Evolutionary conservation across 345 rosid species (phyloP), one percentile per base, ranked within the genome.

Genomic region (Brassica cretica): DNA sequence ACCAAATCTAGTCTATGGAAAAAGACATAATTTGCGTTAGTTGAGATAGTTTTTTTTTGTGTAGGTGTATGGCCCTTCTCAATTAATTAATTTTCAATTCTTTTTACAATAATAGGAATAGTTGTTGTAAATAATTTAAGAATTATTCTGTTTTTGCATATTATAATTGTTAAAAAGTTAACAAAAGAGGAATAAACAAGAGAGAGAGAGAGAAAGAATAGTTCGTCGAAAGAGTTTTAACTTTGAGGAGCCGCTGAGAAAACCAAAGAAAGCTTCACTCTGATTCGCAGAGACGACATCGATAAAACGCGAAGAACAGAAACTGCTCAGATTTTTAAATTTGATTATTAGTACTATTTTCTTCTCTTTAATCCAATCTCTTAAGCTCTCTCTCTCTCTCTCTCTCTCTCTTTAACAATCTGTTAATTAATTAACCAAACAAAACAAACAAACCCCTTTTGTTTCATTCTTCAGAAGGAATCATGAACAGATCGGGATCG

Each of bases 291-390:
- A 46, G 53, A 84, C 86, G 63, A 73, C 78, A 53, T 21, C 35
- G 61, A 68, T 55, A 80, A 87, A 85, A 46, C 53, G 53, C 53
- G 53, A 46, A 46, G 53, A 46, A 46, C 53, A 46, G 53, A 46
- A 46, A 46, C 53, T 46, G 53, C 53, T 46, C 16, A 12, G 14
- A 11, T 3, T 46, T 55, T 64, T 71, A 19, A 32, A 33, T 46
- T 21, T 14, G 32, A 68, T 68, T 64, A 76, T 64, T 21, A 21
- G 24, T 73, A 41, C 12, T 41, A 11, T 37, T 15, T n/a, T 74
- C 80, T 63, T 12, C 81, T 82, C 75, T 83, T 78, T 81, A 64
- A 84, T 83, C 89, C 89, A 87, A 85, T 87, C 89, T 70, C 71
- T 90, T 90, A 87, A 89, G 93, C 81, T 75, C 74, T 68, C 60